These are phyloP conservation scores for Eucalyptus caleyi DNA, from an alignment of 345 rosid species.

Conservation along the genomic window DNA sequence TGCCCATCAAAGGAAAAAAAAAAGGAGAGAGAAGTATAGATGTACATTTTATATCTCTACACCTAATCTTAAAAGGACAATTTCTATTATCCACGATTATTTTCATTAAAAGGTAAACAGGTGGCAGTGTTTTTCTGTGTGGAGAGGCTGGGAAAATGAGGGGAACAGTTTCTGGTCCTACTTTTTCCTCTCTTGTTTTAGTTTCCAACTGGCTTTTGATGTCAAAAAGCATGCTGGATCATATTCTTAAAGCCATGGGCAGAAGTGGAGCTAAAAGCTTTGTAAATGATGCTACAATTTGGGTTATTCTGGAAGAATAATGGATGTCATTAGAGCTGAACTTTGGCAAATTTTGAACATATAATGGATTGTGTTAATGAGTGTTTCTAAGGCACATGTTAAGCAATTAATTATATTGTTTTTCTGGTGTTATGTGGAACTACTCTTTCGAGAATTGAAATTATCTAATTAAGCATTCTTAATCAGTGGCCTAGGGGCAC, in stretches of 20 bases:
- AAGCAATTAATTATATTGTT: not conserved
- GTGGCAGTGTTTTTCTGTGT: not conserved
- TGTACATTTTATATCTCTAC: not conserved
- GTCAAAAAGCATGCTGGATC: not conserved
- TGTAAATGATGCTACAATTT: not conserved
- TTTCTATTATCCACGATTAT: not conserved
- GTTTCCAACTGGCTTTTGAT: not conserved
- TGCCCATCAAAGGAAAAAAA: not conserved
- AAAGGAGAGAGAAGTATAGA: not conserved
- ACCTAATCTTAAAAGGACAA: not conserved
- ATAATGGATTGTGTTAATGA: not conserved
- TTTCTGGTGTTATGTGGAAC: not conserved
- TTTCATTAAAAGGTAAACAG: not conserved
- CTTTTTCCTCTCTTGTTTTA: not conserved
- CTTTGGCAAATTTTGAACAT: not conserved
- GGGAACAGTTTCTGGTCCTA: not conserved
- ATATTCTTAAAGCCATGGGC: not conserved
- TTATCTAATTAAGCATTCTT: not conserved
- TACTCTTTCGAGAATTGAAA: not conserved
- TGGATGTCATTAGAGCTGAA: not conserved
- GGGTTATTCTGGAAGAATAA: not conserved
- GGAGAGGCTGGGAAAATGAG: not conserved
- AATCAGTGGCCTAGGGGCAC: not conserved
- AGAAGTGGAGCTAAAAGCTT: not conserved
- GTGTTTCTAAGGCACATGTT: not conserved